Evolutionary conservation across 2,329 filamentous ascomycete species (phyloP).

Genomic region (Aspergillus carbonarius): DNA sequence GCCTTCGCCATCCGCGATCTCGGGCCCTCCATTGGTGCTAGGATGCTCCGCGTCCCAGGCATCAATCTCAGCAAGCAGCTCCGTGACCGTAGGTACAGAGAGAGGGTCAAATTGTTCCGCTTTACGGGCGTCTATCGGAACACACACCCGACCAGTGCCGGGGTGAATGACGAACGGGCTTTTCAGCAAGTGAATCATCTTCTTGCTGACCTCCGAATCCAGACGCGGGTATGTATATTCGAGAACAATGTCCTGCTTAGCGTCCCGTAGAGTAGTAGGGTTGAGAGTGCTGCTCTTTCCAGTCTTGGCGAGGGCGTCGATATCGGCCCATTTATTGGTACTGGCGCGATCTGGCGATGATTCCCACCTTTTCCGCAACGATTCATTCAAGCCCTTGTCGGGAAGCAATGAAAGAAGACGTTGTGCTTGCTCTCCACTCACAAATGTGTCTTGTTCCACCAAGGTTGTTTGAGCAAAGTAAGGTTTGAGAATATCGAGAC

Average conservation of each 20-base stretch:
- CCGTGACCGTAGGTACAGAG: slow-evolving; percentile 81
- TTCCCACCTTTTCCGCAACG: slow-evolving; percentile 87
- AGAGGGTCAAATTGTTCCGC: slow-evolving; percentile 86
- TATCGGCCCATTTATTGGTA: slow-evolving; percentile 87
- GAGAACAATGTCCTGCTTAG: slow-evolving; percentile 92
- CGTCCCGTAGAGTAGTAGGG: slow-evolving; percentile 71
- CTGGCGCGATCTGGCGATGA: slow-evolving; percentile 75
- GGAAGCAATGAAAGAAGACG: slow-evolving; percentile 82
- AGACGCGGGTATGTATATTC: slow-evolving; percentile 98
- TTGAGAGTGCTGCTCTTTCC: slow-evolving; percentile 73
- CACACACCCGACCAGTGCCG: slow-evolving; percentile 89
- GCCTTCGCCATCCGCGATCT: slow-evolving; percentile 43
- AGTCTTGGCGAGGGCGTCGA: slow-evolving; percentile 78
- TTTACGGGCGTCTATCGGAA: slow-evolving; percentile 76
- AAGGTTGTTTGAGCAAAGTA: slow-evolving; percentile 85
- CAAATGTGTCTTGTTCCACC: slow-evolving; percentile 82
- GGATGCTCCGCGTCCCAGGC: slow-evolving; percentile 59
- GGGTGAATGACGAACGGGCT: slow-evolving; percentile 96
- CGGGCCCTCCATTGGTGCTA: slow-evolving; percentile 35
- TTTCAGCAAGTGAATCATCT: slow-evolving; percentile 96
- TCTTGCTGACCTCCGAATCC: slow-evolving; percentile 96
- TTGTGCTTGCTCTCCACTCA: slow-evolving; percentile 65
- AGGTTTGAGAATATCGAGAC: slow-evolving; percentile 76
- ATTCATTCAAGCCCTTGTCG: slow-evolving; percentile 72
- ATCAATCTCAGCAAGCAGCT: slow-evolving; percentile 82